Base-by-base conservation (phyloP, 495 filamentous ascomycete genomes). In the Staphylotrichum tortipilum region DNA sequence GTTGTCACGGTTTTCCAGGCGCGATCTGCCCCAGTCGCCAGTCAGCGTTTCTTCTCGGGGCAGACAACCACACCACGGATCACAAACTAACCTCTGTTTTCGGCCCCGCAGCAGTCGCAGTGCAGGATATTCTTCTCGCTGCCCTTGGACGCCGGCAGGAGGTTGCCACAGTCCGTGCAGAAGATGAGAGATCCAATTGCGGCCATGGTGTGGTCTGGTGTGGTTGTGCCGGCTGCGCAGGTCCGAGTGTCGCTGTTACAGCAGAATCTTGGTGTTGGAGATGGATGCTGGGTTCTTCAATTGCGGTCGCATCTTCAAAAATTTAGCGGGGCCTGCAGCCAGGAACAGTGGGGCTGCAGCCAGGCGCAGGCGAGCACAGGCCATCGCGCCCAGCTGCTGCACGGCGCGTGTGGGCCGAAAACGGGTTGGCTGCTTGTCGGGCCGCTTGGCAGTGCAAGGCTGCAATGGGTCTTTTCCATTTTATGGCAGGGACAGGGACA, bases 161-260 rank as follows among this genome's bases (percentile, higher is more conserved):
- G 77, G 66, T 94, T 91, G 39, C 91, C 90, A 65, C 91, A 95
- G 63, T 89, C 88, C 15, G 81, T 88, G 70, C 92, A 96, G 70
- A 98, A 98, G 34, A 95, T 81, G 26, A 95, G 73, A 24, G 89
- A 92, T 21, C 89, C 91, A 52, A 95, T 86, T 9, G 83, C 80
- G 50, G 91, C 82, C 89, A 95, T 95, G 26, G 26, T 28, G 26
- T n/a, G n/a, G n/a, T 28, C 26, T 7, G 26, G 6, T 28, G 26
- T 28, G 6, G 26, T 28, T 24, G 53, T 45, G 30, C 30, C 23
- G 43, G n/a, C 26, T 29, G 35, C 14, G 28, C 2, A 24, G 3
- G n/a, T 34, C 8, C n/a, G n/a, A 21, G 4, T 28, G 19, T 42
- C 11, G 34, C 42, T 24, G 53, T 45, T 36, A 30, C 23, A n/a